These are phyloP conservation scores for Pulveroboletus sp. DNA, from an alignment of 768 basidiomycete genomes.

Conservation along the genomic window DNA sequence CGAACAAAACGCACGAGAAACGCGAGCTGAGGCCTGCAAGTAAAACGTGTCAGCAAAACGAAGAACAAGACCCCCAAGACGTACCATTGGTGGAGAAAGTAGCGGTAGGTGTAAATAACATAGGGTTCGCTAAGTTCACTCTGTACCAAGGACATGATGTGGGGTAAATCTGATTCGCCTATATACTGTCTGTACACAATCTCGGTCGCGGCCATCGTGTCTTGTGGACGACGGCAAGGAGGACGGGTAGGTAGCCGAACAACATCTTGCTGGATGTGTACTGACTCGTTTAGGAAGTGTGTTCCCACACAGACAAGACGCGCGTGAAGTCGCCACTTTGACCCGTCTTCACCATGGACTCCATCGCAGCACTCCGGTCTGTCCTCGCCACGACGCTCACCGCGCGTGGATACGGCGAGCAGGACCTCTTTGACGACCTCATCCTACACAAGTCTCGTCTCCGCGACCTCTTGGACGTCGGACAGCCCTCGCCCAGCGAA, in stretches of 20 bases:
- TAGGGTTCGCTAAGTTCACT: conserved; percentile 94
- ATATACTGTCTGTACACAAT: conserved; percentile 64
- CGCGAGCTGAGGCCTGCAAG: conserved; percentile 79
- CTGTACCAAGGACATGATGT: conserved; percentile 86
- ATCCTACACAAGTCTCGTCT: conserved; percentile 65
- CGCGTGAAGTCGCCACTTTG: background rate
- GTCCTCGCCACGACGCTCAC: conserved; percentile 48
- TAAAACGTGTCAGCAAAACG: conserved; percentile 1
- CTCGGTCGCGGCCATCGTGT: conserved; percentile 35
- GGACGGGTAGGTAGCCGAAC: background rate
- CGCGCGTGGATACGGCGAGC: conserved; percentile 54
- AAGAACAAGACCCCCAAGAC: conserved; percentile 25
- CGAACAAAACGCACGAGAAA: conserved; percentile 53
- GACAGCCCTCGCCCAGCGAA: conserved; percentile 58
- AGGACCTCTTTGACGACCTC: conserved; percentile 73
- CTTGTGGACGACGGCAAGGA: background rate
- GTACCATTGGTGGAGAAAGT: conserved; percentile 95
- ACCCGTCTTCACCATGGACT: conserved; percentile 46
- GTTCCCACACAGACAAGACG: background rate
- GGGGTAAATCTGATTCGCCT: conserved; percentile 75
- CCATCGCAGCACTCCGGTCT: conserved; percentile 55
- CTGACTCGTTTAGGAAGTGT: background rate
- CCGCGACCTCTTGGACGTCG: conserved; percentile 62
- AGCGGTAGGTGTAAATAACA: conserved; percentile 94
- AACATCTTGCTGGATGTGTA: background rate